Percentiles rank a stretch among this genome's conserved stretches.
phyloP scores from a whole-genome alignment of 176 grass and related monocot species.

The Musa acuminata region DNA sequence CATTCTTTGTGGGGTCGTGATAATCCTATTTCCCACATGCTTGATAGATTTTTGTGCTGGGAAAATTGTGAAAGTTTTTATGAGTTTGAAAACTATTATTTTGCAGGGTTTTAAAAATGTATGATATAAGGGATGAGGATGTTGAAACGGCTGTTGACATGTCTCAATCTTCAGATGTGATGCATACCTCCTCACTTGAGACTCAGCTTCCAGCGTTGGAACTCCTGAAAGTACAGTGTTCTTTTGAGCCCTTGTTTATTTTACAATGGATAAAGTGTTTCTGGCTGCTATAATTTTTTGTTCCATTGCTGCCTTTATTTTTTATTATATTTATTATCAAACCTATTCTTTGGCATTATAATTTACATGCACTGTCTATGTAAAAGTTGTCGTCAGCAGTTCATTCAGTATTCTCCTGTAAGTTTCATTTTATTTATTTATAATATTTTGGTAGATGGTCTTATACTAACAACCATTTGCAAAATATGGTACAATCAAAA shows the following conservation, averaged over 20 bases:
- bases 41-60: background rate
- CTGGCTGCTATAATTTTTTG: background rate
- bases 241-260: background rate
- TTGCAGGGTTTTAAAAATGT: conserved; percentile 85
- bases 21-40: background rate
- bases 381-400: background rate
- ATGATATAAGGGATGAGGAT: conserved; percentile 59
- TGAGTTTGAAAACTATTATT: conserved; percentile 33
- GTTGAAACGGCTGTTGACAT: conserved; percentile 37
- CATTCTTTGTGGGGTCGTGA: background rate
- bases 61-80: background rate
- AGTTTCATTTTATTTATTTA: too few species aligned
- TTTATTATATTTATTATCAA: background rate
- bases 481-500: too few species aligned
- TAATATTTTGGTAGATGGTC: too few species aligned
- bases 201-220: conserved; percentile 68
- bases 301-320: background rate
- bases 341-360: background rate
- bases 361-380: too few species aligned
- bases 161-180: conserved; percentile 28
- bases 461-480: too few species aligned
- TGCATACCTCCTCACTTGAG: conserved; percentile 27
- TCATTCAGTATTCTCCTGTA: background rate
- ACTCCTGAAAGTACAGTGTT: conserved; percentile 70
- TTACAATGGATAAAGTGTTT: background rate